A percentile compares a stretch with the other conserved stretches of the same genome.
These are phyloP conservation scores for Pyrus pyrifolia DNA, from an alignment of 306 rosid species.

Conservation along the genomic window DNA sequence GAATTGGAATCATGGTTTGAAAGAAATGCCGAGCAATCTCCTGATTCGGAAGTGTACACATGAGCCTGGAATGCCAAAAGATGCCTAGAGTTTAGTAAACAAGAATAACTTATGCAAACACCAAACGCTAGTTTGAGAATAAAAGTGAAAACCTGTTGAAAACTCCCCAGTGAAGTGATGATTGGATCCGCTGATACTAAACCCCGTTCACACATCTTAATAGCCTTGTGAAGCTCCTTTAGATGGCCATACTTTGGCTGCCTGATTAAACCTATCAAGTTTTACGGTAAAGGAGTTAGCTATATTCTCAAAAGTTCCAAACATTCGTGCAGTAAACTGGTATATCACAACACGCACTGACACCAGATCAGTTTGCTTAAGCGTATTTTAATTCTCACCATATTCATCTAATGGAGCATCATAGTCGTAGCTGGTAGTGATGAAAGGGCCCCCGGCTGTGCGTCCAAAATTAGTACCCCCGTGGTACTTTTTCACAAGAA, in stretches of 20 bases:
- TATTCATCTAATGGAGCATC: constrained; percentile 99
- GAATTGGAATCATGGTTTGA: constrained; percentile 68
- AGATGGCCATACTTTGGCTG: constrained; percentile 96
- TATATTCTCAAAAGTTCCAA: background rate
- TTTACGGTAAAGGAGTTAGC: constrained; percentile 9
- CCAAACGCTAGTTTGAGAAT: constrained; percentile 1
- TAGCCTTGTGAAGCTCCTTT: constrained; percentile 87
- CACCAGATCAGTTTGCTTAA: background rate
- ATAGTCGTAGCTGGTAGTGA: constrained; percentile 96
- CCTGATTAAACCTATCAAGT: constrained; percentile 72
- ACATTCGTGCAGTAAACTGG: background rate
- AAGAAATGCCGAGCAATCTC: constrained; percentile 90
- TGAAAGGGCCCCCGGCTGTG: constrained; percentile 97
- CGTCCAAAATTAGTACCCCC: constrained; percentile 99
- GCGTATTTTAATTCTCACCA: constrained; percentile 48
- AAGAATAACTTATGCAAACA: constrained; percentile 2
- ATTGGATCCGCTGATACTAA: constrained; percentile 82
- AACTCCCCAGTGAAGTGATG: constrained; percentile 77
- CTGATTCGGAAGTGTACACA: constrained; percentile 72
- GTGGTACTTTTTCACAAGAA: constrained; percentile 52
- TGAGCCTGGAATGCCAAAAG: constrained; percentile 52
- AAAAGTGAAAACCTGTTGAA: constrained; percentile 64
- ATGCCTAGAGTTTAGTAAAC: constrained; percentile 23
- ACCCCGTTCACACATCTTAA: constrained; percentile 75
- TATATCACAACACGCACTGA: background rate